Conservation (phyloP, 2,329 filamentous ascomycete species). For the Apiospora koreana region DNA sequence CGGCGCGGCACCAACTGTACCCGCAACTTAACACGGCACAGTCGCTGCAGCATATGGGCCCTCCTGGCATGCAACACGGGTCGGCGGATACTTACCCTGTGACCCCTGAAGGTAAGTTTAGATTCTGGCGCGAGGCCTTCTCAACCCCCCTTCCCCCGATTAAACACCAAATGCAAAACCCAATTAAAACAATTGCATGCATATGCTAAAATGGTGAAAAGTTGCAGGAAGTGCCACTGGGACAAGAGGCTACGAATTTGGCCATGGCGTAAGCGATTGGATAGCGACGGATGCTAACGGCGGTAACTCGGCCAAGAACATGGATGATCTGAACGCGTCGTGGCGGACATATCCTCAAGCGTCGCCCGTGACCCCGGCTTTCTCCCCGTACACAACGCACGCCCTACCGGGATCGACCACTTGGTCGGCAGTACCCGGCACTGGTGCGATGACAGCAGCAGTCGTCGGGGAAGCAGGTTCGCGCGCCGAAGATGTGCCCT, state of each 20-base stretch:
- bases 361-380: constrained; percentile 51
- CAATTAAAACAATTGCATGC: not conserved
- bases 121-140: not conserved
- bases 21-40: constrained; percentile 41
- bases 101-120: not conserved
- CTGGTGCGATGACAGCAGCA: constrained; percentile 18
- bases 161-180: not conserved
- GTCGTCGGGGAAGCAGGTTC: constrained; percentile 39
- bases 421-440: constrained; percentile 37
- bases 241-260: constrained; percentile 40
- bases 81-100: not conserved
- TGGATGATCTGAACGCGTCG: constrained; percentile 42
- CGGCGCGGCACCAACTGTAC: constrained; percentile 42
- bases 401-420: constrained; percentile 38
- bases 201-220: constrained; percentile 20
- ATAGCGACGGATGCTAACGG: constrained; percentile 43
- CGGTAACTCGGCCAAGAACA: constrained; percentile 38
- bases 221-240: constrained; percentile 37
- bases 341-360: constrained; percentile 55
- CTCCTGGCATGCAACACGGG: constrained; percentile 39
- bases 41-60: constrained; percentile 46
- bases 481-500: constrained; percentile 45
- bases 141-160: not conserved
- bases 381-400: constrained; percentile 50
- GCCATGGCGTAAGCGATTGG: constrained; percentile 44